Conservation (phyloP, 352 stramenopile genomes). For the Globisporangium orthogonon region DNA sequence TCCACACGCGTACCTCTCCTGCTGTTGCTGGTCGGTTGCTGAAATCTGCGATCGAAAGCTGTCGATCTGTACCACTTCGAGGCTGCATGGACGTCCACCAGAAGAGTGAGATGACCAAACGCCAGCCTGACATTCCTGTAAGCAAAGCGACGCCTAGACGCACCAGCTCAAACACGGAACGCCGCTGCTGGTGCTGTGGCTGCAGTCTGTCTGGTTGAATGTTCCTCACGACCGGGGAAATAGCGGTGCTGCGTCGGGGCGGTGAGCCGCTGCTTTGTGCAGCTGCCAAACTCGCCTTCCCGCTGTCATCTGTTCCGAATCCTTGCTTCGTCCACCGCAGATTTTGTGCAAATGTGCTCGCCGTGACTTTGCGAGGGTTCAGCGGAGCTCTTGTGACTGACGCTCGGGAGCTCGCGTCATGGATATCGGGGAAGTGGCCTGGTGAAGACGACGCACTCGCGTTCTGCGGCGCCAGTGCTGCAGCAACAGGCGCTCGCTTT, state of each 20-base stretch:
- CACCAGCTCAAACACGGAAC: slow-evolving; percentile 17
- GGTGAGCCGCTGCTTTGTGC: slow-evolving; percentile 1
- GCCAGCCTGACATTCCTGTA: too few relatives aligned
- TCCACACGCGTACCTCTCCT: slow-evolving; percentile 24
- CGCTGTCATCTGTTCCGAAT: slow-evolving; percentile 15
- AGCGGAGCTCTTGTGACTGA: slow-evolving; percentile 1
- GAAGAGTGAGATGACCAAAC: neutral
- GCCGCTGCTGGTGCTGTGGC: slow-evolving; percentile 1
- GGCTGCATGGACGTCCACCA: slow-evolving; percentile 4
- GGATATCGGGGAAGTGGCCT: slow-evolving; percentile 53
- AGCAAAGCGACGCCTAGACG: neutral
- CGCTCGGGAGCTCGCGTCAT: slow-evolving; percentile 14
- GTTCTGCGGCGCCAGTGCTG: neutral
- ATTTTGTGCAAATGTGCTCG: slow-evolving; percentile 33
- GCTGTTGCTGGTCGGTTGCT: slow-evolving; percentile 20
- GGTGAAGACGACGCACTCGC: neutral
- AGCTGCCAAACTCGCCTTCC: slow-evolving; percentile 6
- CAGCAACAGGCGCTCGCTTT: slow-evolving; percentile 1
- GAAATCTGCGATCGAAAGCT: slow-evolving; percentile 17
- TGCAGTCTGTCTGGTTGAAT: slow-evolving; percentile 7
- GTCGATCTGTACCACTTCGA: slow-evolving; percentile 8
- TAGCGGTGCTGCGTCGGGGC: slow-evolving; percentile 3
- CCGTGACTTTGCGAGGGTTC: slow-evolving; percentile 28
- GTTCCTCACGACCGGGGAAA: slow-evolving; percentile 10
- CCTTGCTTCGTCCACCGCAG: slow-evolving; percentile 41